These are phyloP conservation scores for Begonia masoniana DNA, from an alignment of 306 rosid genomes.

Conservation along the genomic window DNA sequence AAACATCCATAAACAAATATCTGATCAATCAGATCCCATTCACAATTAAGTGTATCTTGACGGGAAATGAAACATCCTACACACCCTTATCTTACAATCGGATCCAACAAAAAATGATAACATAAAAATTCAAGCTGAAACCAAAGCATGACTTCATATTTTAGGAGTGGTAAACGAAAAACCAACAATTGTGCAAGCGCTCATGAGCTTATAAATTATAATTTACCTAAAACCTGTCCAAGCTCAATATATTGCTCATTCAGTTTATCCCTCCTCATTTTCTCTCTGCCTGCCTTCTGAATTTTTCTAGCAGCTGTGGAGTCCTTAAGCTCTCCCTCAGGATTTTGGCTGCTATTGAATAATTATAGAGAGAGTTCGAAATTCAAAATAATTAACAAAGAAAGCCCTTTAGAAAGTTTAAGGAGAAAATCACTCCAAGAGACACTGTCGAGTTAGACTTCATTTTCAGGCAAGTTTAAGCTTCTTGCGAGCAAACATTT, in stretches of 20 bases:
- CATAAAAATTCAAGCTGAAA: too few species aligned
- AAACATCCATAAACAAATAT: too few species aligned
- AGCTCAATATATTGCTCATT: constrained; percentile 72
- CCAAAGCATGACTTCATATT: not conserved
- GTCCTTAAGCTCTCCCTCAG: constrained; percentile 48
- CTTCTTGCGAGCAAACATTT: too few species aligned
- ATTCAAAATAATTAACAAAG: not conserved
- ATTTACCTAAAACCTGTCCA: constrained; percentile 52
- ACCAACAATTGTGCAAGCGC: not conserved
- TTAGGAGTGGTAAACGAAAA: not conserved
- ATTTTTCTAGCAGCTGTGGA: constrained; percentile 47
- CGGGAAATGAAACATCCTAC: too few species aligned
- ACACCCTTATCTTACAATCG: too few species aligned
- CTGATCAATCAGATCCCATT: too few species aligned
- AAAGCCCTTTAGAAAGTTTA: not conserved
- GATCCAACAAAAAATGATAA: too few species aligned
- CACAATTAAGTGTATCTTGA: too few species aligned
- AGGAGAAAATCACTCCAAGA: not conserved
- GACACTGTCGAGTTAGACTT: too few species aligned
- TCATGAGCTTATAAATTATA: not conserved
- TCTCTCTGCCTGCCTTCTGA: constrained; percentile 89
- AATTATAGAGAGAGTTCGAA: not conserved
- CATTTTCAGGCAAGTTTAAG: too few species aligned
- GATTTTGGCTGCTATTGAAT: constrained; percentile 27
- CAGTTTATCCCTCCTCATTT: constrained; percentile 66